A percentile compares a stretch with the other conserved stretches of the same genome.
Conservation (phyloP, 2,329 filamentous ascomycete genomes). For the Phaeomoniella chlamydospora region DNA sequence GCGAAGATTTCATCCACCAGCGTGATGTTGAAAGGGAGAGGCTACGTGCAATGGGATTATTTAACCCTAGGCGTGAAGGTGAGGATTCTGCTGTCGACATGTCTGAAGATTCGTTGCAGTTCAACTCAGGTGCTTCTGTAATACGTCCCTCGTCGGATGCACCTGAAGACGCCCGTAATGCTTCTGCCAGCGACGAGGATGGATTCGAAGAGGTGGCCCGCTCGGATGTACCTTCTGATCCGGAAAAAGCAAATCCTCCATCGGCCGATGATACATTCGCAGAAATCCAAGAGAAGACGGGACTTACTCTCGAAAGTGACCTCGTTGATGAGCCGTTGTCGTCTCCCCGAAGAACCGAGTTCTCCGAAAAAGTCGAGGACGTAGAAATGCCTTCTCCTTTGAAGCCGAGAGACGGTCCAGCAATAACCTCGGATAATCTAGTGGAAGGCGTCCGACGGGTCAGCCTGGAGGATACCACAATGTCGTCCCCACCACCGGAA, state of each 20-base stretch:
- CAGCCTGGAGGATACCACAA: constrained; percentile 30
- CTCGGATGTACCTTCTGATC: constrained; percentile 51
- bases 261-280: constrained; percentile 10
- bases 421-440: constrained; percentile 38
- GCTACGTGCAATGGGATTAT: constrained; percentile 61
- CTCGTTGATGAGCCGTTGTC: constrained; percentile 67
- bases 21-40: constrained; percentile 72
- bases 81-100: constrained; percentile 42
- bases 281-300: constrained; percentile 14
- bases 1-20: constrained; percentile 68
- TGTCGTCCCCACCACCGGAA: constrained; percentile 22
- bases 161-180: constrained; percentile 56
- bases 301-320: constrained; percentile 51
- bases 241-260: constrained; percentile 14
- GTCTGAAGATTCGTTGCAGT: constrained; percentile 29
- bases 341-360: constrained; percentile 34
- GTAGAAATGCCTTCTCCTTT: constrained; percentile 7
- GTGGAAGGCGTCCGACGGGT: constrained; percentile 42
- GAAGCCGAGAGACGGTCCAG: constrained; percentile 18
- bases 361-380: constrained; percentile 8
- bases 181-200: constrained; percentile 74
- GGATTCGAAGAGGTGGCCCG: constrained; percentile 78
- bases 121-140: constrained; percentile 20
- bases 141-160: constrained; percentile 30
- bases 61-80: constrained; percentile 30